These are phyloP conservation scores for Penicillium freii DNA, from an alignment of 2,329 filamentous ascomycete species.

Conservation along the genomic window DNA sequence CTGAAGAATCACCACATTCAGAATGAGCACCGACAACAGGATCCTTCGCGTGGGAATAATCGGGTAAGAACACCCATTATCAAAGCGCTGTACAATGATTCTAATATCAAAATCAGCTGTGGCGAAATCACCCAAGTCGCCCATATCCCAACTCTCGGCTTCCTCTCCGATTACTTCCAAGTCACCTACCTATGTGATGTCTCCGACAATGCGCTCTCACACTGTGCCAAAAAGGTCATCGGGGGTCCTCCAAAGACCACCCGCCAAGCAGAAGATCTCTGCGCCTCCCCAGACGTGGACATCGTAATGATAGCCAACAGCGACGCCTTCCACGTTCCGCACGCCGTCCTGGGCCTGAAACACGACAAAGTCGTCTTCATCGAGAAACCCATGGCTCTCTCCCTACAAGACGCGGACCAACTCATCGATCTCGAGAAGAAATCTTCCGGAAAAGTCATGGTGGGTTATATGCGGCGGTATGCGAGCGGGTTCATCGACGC, in stretches of 20 bases:
- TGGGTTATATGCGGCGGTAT: conserved; percentile 61
- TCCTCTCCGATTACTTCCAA: conserved; percentile 46
- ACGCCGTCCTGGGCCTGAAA: conserved; percentile 51
- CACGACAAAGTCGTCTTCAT: conserved; percentile 55
- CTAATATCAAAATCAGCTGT: conserved; percentile 29
- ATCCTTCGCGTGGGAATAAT: conserved; percentile 10
- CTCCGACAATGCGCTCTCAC: conserved; percentile 42
- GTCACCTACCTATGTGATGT: conserved; percentile 54
- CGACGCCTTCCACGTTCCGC: conserved; percentile 52
- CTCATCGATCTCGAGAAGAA: conserved; percentile 52
- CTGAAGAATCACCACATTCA: not conserved
- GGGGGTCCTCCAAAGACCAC: conserved; percentile 33
- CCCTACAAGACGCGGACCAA: conserved; percentile 42
- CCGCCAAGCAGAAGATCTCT: conserved; percentile 43
- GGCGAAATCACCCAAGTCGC: conserved; percentile 53
- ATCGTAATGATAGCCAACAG: conserved; percentile 52
- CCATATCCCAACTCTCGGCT: conserved; percentile 50
- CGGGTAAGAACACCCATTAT: not conserved
- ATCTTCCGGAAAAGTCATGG: conserved; percentile 50
- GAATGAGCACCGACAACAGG: conserved; percentile 3
- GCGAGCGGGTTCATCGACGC: conserved; percentile 54
- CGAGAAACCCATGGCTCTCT: conserved; percentile 58
- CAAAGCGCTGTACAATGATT: not conserved
- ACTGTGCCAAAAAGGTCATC: conserved; percentile 37
- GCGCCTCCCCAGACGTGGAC: conserved; percentile 47